Conservation (phyloP, 2,329 filamentous ascomycete species). For the Scytalidium sp. region DNA sequence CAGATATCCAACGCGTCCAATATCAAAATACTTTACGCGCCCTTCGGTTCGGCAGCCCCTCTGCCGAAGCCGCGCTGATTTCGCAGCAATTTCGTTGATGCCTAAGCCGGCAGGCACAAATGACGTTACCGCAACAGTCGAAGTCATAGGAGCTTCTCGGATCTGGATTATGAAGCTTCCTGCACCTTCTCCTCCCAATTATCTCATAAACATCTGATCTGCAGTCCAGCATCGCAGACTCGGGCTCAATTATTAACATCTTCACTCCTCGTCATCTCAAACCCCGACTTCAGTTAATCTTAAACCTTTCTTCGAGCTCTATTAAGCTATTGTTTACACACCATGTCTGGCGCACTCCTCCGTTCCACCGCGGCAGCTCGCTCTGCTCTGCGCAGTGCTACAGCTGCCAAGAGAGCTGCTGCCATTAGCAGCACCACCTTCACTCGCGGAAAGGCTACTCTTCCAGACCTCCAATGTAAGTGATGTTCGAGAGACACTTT, state of each 20-base stretch:
- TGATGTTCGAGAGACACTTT: neutral
- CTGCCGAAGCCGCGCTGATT: neutral
- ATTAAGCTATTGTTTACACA: slow-evolving; percentile 11
- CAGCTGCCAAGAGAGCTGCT: slow-evolving; percentile 61
- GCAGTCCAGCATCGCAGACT: neutral
- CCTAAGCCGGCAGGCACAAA: neutral
- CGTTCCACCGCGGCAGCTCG: slow-evolving; percentile 66
- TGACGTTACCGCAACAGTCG: neutral
- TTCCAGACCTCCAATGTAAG: slow-evolving; percentile 82
- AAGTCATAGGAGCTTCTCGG: neutral
- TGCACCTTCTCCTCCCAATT: neutral
- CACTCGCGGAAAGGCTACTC: slow-evolving; percentile 82
- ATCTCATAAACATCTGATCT: neutral
- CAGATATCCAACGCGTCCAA: too few species aligned
- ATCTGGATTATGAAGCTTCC: neutral
- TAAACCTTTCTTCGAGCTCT: neutral
- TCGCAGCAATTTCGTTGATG: neutral
- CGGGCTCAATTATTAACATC: neutral
- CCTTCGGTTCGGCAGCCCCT: neutral
- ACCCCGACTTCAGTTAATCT: neutral
- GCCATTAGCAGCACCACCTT: slow-evolving; percentile 72
- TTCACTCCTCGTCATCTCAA: neutral
- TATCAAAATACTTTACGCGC: too few species aligned
- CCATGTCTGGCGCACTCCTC: slow-evolving; percentile 76
- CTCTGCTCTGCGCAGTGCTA: slow-evolving; percentile 64